Conservation (phyloP, 2,329 filamentous ascomycete species). For the Penicillium sp. region DNA sequence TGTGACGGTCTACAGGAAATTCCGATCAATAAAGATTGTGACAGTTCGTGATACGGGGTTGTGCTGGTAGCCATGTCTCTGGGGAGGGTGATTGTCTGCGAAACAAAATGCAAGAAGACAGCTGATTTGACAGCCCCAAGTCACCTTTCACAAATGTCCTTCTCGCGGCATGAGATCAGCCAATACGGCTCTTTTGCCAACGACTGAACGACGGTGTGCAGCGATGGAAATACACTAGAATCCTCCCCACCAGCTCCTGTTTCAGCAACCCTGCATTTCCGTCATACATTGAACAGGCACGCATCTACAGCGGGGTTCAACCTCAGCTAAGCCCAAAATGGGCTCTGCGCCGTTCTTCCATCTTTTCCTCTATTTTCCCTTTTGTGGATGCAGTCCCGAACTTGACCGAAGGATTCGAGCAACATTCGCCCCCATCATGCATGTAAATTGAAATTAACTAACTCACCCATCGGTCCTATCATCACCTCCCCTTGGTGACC, state of each 20-base stretch:
- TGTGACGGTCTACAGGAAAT: not conserved
- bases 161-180: not conserved
- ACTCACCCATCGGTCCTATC: constrained; percentile 1
- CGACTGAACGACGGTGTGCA: not conserved
- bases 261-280: constrained; percentile 24
- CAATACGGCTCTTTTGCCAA: constrained; percentile 8
- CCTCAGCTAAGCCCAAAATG: constrained; percentile 13
- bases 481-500: not conserved
- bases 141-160: constrained; percentile 6
- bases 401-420: constrained; percentile 10
- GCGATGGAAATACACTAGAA: constrained; percentile 1
- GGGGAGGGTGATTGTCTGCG: constrained; percentile 27
- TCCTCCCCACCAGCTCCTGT: constrained; percentile 17
- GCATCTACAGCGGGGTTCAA: constrained; percentile 6
- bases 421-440: not conserved
- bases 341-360: constrained; percentile 13
- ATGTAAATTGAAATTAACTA: not conserved
- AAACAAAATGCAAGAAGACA: constrained; percentile 7
- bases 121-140: constrained; percentile 15
- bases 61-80: constrained; percentile 37
- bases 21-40: not conserved
- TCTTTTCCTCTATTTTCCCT: constrained; percentile 4
- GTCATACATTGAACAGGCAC: constrained; percentile 10
- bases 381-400: constrained; percentile 12
- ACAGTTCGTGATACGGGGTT: constrained; percentile 22